These are phyloP conservation scores for Pseudogymnoascus pannorum DNA, from an alignment of 2,329 filamentous ascomycete genomes.

Conservation along the genomic window DNA sequence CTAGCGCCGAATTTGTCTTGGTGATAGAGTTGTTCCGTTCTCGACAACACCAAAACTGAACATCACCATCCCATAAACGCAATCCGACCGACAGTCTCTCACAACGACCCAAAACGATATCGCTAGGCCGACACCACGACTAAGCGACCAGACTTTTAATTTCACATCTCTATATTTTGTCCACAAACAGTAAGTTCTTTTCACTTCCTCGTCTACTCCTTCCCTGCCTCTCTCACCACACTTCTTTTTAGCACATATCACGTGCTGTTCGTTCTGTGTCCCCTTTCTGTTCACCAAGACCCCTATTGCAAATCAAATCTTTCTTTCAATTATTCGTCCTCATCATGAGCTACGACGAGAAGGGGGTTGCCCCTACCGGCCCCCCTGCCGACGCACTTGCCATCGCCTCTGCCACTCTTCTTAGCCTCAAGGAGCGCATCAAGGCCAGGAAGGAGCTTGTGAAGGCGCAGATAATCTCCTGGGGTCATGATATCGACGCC, in stretches of 20 bases:
- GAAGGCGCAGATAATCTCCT: neutral
- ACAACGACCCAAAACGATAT: neutral
- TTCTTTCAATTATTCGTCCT: neutral
- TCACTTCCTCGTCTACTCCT: neutral
- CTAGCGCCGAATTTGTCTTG: slow-evolving; percentile 3
- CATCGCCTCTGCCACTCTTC: neutral
- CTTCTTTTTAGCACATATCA: neutral
- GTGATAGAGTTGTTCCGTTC: neutral
- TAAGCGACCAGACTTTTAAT: neutral
- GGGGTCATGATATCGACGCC: neutral
- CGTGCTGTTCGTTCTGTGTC: neutral
- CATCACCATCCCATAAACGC: neutral
- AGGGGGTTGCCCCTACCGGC: too few relatives aligned
- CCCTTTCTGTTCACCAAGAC: neutral
- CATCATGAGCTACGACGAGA: neutral
- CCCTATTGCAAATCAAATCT: neutral
- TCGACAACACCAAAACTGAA: slow-evolving; percentile 2
- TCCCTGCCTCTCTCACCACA: neutral
- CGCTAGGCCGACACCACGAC: neutral
- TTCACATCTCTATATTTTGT: neutral
- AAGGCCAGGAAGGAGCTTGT: neutral
- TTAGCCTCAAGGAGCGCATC: neutral
- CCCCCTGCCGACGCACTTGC: too few relatives aligned
- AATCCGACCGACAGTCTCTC: neutral
- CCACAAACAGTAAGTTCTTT: neutral